phyloP scores from a whole-genome alignment of 202 grass and related monocot species.

The Bolboschoenoplectus hybrid region DNA sequence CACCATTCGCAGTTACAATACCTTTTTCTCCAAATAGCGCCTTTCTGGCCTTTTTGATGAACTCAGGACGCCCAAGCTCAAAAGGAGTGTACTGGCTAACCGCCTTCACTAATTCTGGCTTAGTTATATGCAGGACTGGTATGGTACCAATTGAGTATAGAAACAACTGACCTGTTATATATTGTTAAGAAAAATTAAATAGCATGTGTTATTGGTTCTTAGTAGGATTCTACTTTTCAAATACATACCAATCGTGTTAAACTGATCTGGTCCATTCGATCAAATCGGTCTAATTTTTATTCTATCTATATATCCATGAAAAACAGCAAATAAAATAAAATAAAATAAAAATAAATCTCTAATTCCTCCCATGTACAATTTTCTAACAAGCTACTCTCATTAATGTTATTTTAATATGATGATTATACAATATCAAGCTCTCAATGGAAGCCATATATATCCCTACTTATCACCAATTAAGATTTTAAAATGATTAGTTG shows the following conservation, averaged over 20 bases:
- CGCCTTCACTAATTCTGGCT: conserved; percentile 40
- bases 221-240: background rate
- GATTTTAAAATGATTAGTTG: no score
- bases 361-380: no score
- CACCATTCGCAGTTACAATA: conserved; percentile 46
- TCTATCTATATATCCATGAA: no score
- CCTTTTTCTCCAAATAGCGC: conserved; percentile 44
- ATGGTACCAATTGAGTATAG: conserved; percentile 52
- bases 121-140: conserved; percentile 55
- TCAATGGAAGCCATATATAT: no score
- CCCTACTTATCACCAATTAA: no score
- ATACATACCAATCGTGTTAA: background rate
- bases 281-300: no score
- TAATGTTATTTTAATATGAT: no score
- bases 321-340: no score
- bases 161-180: conserved; percentile 53
- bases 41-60: conserved; percentile 41
- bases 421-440: no score
- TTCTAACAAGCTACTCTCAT: no score
- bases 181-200: conserved; percentile 26
- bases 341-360: no score
- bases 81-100: conserved; percentile 40
- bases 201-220: background rate
- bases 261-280: background rate
- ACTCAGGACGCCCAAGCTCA: conserved; percentile 39